Evolutionary conservation across 306 rosid genomes (phyloP), one percentile per base, ranked within the genome.

Genomic region (Comarum palustre): DNA sequence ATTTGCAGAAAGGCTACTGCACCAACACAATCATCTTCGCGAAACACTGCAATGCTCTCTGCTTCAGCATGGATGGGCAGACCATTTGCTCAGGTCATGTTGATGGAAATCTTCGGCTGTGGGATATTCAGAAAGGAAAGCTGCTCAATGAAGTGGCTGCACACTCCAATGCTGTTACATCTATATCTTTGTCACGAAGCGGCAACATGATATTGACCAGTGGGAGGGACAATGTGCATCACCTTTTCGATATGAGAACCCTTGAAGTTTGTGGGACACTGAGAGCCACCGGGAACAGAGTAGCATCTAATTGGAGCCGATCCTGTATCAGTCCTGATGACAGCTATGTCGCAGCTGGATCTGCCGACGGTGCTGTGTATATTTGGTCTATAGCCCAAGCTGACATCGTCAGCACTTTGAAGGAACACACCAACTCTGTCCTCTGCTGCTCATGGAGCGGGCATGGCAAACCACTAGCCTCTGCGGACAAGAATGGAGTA

Each of bases 281-380:
- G 41, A 83, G 91, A 74, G 96, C 96, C 29, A 29, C 75, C 0
- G 96, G 97, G 57, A 95, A 88, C 78, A 84, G 89, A 83, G 95
- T 90, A 58, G 92, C 97, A 1, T 90, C 99, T 2, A 95, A 95
- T 73, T 95, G 99, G 97, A 95, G 96, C 80, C 86, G 99, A 55
- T 91, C 99, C 13, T 95, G 99, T 81, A 83, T 95, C 45, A 91
- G 99, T 73, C 97, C 99, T 14, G 99, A 95, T 66, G 96, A 90
- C 86, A 88, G 57, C 76, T 81, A 91, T n/a, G 96, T 95, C 10
- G 97, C 99, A 27, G 94, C 97, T 45, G 99, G 99, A 19, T 95
- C 96, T 24, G 90, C 86, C 0, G 99, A 94, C 77, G 99, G 99
- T 69, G 86, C 86, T 76, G 90, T 95, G 25, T 82, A 82, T 71